Base-by-base conservation (phyloP, 2,329 filamentous ascomycete species). In the Metarhizium album region DNA sequence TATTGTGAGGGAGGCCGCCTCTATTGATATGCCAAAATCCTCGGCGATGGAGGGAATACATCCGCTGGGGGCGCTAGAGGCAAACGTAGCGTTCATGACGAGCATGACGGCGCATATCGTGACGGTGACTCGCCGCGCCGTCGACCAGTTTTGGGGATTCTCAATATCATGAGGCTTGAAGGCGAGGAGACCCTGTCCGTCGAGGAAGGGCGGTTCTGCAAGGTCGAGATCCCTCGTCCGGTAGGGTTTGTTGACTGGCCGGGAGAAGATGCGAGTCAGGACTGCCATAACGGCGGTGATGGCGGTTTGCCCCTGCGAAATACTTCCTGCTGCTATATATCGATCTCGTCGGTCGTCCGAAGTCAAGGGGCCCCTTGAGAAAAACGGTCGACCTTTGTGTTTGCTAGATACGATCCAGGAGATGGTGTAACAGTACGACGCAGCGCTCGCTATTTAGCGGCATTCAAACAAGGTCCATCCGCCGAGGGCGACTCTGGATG, bases 81-180 rank as follows among this genome's bases (percentile, higher is more conserved):
- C 75, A 54, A 79, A 78, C 0, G 75, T 79, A 2, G 74, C 75
- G 57, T 79, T 80, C 55, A 78, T 67, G 37, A 78, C 74, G 16
- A 76, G 68, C n/a, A 71, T 49, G 7, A 75, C 67, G 23, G 69
- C 58, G 27, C 65, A 59, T 8, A 69, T 49, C 4, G 73, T 75
- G 47, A 76, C 65, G 52, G 60, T 65, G 55, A 65, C 64, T 27
- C 71, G 64, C n/a, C 72, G 63, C 2, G 55, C 35, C 0, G 50
- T 58, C 8, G 67, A 67, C 74, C 74, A 78, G 64, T 76, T 70
- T 56, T 72, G 56, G 46, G 75, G 69, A 62, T 75, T 72, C 55
- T 77, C 72, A 51, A 77, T 65, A 56, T 81, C 78, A 23, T 65
- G 66, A 0, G 71, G 70, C 5, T 63, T 61, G 54, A 80, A 81